Conservation (phyloP, 192 early-diverging fungal species). For the Backusella liffmaniae region DNA sequence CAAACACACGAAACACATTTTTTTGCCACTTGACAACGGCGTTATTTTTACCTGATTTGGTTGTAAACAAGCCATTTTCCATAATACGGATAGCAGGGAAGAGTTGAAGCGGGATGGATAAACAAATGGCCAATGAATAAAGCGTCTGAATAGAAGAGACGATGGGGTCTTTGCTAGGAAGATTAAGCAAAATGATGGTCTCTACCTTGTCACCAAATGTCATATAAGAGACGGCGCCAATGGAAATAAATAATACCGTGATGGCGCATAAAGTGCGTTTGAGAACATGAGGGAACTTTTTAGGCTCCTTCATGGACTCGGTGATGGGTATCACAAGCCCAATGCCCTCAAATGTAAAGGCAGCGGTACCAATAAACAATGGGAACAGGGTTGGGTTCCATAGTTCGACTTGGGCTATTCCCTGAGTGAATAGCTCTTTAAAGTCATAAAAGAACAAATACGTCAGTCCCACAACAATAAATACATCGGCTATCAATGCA, state of each 20-base stretch:
- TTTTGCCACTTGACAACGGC: slow-evolving; percentile 71
- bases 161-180: slow-evolving; percentile 53
- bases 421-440: slow-evolving; percentile 53
- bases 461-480: slow-evolving; percentile 82
- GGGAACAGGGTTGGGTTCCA: slow-evolving; percentile 77
- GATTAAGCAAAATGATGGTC: slow-evolving; percentile 71
- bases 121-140: slow-evolving; percentile 73
- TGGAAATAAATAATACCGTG: slow-evolving; percentile 40
- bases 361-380: slow-evolving; percentile 90
- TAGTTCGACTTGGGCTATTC: slow-evolving; percentile 61
- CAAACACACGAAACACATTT: slow-evolving; percentile 58
- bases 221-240: slow-evolving; percentile 58
- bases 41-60: slow-evolving; percentile 53
- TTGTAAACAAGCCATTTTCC: slow-evolving; percentile 59
- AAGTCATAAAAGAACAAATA: slow-evolving; percentile 83
- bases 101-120: slow-evolving; percentile 70
- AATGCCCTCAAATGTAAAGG: slow-evolving; percentile 94
- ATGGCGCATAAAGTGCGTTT: slow-evolving; percentile 44
- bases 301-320: slow-evolving; percentile 55
- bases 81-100: slow-evolving; percentile 74
- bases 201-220: slow-evolving; percentile 68
- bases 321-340: slow-evolving; percentile 59
- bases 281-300: slow-evolving; percentile 53
- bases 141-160: slow-evolving; percentile 63
- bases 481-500: slow-evolving; percentile 87